Evolutionary conservation across 768 basidiomycete genomes (phyloP), one percentile per base, ranked within the genome.

Genomic region (Pisolithus marmoratus): DNA sequence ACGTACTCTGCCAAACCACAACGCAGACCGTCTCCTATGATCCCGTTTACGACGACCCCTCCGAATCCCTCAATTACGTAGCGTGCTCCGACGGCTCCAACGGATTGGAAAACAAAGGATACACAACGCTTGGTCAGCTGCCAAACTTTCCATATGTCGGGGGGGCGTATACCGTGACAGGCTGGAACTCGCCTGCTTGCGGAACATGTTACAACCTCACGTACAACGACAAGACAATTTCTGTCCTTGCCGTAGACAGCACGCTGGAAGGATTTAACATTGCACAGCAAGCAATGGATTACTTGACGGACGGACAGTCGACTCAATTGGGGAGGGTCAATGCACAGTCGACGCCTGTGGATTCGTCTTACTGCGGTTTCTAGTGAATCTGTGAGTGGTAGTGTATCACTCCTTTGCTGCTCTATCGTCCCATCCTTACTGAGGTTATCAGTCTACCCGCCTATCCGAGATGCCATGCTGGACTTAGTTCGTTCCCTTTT

Each of bases 71-170:
- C 20, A 51, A 62, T 58, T 65, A 58, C 3, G 73, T 79, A 37
- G 70, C 74, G 41, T 82, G 81, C 68, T 79, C 78, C 1, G 68
- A 78, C 56, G 82, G 83, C 8, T 52, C 64, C 22, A 68, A 81
- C 50, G 83, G 83, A 14, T 68, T 85, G 20, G 31, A 73, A 12
- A 71, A 73, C 14, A 65, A 44, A 19, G 72, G 60, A 23, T 84
- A 71, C 65, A 72, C 66, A 4, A 82, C 74, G 36, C 79, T 84
- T 47, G 72, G 69, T 14, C 66, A 69, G 36, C 63, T 86, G 26
- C 82, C 83, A 2, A 67, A 65, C 43, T 87, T 83, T 71, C 82
- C 84, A 1, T 61, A 70, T 63, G 80, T 86, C 58, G 83, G 81
- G 27, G 83, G 78, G 1, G 78, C 73, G 1, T 68, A 72, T 15